Conservation (phyloP, 305 asterid species). For the Galium porrigens region DNA sequence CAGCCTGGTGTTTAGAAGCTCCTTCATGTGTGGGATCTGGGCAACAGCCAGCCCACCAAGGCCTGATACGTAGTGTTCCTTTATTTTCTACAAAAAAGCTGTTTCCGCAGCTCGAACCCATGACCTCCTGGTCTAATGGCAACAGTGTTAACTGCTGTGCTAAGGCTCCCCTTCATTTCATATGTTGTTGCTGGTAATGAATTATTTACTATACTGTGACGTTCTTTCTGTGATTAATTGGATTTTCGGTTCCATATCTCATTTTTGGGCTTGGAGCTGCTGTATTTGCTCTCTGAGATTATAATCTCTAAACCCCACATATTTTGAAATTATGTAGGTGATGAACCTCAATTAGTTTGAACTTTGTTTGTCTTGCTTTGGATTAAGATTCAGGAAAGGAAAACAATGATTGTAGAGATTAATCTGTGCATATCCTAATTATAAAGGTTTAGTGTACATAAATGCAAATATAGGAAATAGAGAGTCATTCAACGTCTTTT, state of each 20-base stretch:
- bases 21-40: background rate
- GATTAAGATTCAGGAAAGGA: background rate
- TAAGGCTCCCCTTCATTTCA: slow-evolving; percentile 2
- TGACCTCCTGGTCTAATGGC: background rate
- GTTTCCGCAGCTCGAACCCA: background rate
- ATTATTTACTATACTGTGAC: background rate
- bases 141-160: background rate
- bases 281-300: background rate
- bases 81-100: background rate
- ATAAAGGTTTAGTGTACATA: background rate
- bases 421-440: too few species aligned
- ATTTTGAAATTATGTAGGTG: background rate
- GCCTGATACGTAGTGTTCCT: background rate
- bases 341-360: background rate
- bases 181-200: background rate
- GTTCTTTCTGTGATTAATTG: background rate
- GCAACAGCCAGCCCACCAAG: background rate
- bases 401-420: background rate
- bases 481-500: background rate
- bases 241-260: background rate
- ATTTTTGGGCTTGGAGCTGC: background rate
- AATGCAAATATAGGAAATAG: background rate
- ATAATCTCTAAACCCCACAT: background rate
- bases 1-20: background rate
- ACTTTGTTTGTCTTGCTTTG: background rate